Conservation (phyloP, 2,329 filamentous ascomycete species). For the Colletotrichum higginsianum region DNA sequence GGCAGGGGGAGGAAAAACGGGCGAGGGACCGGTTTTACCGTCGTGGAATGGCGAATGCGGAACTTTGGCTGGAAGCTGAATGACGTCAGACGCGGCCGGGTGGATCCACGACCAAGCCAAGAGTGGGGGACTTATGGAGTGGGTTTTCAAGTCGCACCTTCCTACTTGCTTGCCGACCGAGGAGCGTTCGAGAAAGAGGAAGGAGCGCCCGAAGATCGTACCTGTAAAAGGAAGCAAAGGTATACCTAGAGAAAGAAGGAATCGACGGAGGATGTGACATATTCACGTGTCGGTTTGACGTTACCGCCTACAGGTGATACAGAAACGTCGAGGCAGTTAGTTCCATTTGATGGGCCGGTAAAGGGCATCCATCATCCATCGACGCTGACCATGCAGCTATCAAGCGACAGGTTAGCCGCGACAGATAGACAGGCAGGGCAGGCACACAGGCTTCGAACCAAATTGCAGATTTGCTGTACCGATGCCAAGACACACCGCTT, state of each 20-base stretch:
- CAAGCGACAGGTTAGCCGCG: background rate
- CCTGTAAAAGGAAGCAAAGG: too few species aligned
- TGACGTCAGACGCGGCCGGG: slow-evolving; percentile 34
- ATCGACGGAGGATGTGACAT: background rate
- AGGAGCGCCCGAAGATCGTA: background rate
- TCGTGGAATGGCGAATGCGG: slow-evolving; percentile 24
- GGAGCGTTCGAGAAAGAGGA: background rate
- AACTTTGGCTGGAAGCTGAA: background rate
- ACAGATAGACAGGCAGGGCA: background rate
- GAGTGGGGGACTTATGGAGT: slow-evolving; percentile 27
- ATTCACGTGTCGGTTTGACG: background rate
- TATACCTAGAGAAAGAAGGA: background rate
- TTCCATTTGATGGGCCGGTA: background rate
- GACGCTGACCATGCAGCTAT: background rate
- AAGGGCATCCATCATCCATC: background rate
- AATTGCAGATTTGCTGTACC: background rate
- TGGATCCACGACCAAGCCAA: background rate
- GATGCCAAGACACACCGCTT: slow-evolving; percentile 32
- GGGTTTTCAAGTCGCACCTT: background rate
- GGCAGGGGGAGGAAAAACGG: slow-evolving; percentile 40
- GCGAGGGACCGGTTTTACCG: slow-evolving; percentile 28
- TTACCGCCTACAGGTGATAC: background rate
- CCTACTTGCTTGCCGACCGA: background rate
- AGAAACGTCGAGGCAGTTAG: background rate
- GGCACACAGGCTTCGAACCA: background rate